Conservation (phyloP, 108 stramenopile species). For the Cyclotella baltica region DNA sequence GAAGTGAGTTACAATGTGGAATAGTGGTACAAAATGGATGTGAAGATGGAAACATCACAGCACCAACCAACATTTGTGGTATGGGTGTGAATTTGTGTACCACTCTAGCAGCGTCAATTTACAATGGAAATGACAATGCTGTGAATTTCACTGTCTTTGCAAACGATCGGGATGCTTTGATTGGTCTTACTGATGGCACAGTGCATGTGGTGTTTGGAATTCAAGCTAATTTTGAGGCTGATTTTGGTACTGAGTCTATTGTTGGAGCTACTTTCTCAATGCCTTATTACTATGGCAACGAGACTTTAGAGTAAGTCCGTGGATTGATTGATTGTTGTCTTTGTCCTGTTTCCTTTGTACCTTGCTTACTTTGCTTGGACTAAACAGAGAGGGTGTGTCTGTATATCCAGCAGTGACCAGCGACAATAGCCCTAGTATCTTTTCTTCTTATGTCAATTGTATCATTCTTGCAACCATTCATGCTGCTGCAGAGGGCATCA, state of each 20-base stretch:
- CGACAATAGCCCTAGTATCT: conserved; percentile 54
- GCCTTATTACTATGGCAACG: conserved; percentile 55
- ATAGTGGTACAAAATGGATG: conserved; percentile 38
- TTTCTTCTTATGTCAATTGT: conserved; percentile 61
- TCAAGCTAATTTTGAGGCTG: conserved; percentile 37
- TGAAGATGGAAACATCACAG: conserved; percentile 11
- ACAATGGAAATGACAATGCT: conserved; percentile 32
- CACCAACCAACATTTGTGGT: conserved; percentile 24
- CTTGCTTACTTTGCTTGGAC: background rate
- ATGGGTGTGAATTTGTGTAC: conserved; percentile 63
- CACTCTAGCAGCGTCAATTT: conserved; percentile 58
- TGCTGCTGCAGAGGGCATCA: conserved; percentile 59
- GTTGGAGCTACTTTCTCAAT: conserved; percentile 50
- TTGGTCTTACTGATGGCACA: conserved; percentile 28
- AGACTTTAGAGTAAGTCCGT: conserved; percentile 11
- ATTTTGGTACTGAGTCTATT: conserved; percentile 29
- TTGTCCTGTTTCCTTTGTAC: background rate
- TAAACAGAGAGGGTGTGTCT: conserved; percentile 7
- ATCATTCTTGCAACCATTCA: conserved; percentile 51
- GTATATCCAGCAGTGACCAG: conserved; percentile 46
- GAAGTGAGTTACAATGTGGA: conserved; percentile 58
- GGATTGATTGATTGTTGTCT: background rate
- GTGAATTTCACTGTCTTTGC: conserved; percentile 39
- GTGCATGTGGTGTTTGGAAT: conserved; percentile 61
- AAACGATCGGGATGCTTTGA: conserved; percentile 38